Conservation (phyloP, 371 early-diverging fungal species). For the Saksenaea vasiformis region DNA sequence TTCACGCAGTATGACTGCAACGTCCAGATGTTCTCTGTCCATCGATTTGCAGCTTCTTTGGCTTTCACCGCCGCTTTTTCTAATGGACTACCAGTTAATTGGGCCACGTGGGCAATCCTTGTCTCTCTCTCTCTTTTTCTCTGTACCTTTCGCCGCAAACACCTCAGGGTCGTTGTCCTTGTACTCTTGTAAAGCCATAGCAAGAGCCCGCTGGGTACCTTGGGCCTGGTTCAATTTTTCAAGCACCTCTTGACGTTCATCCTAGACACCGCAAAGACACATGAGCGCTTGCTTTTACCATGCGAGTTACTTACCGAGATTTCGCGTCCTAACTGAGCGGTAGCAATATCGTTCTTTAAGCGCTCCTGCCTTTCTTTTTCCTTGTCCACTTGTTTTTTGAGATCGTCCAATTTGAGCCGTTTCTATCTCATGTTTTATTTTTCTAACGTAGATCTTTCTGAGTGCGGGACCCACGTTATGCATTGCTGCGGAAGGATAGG, state of each 20-base stretch:
- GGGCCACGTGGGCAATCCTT: not conserved
- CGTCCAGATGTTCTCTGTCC: slow-evolving; percentile 94
- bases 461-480: not conserved
- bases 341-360: slow-evolving; percentile 37
- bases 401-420: slow-evolving; percentile 47
- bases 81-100: slow-evolving; percentile 16
- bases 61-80: slow-evolving; percentile 62
- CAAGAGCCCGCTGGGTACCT: slow-evolving; percentile 26
- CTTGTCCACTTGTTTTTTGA: slow-evolving; percentile 35
- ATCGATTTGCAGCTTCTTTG: slow-evolving; percentile 82
- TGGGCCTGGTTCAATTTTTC: slow-evolving; percentile 50
- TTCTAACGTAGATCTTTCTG: not conserved
- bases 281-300: not conserved
- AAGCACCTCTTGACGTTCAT: slow-evolving; percentile 54
- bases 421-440: slow-evolving; percentile 35
- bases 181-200: slow-evolving; percentile 62
- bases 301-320: slow-evolving; percentile 47
- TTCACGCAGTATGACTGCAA: slow-evolving; percentile 82
- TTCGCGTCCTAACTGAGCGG: slow-evolving; percentile 52
- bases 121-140: not conserved
- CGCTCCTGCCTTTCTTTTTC: slow-evolving; percentile 39
- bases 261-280: no score
- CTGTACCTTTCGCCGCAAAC: slow-evolving; percentile 64
- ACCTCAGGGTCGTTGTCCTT: slow-evolving; percentile 78
- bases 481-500: slow-evolving; percentile 79